Conservation (phyloP, 2,329 filamentous ascomycete species). For the Lomentospora prolificans region DNA sequence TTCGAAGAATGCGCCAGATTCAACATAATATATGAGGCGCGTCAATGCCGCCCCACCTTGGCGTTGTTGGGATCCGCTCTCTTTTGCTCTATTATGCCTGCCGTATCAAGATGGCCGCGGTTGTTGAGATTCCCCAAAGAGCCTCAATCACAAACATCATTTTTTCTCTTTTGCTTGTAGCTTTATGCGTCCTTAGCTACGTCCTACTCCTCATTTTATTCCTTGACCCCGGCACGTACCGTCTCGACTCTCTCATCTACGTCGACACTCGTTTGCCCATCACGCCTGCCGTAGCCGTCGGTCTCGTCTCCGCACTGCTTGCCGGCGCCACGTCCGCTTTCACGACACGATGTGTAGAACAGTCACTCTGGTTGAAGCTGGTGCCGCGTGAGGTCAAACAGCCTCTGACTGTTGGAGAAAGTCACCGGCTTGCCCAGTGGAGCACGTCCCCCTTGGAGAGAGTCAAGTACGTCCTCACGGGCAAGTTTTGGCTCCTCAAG, state of each 20-base stretch:
- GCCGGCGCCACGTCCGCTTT: conserved; percentile 9
- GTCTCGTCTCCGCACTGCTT: conserved; percentile 11
- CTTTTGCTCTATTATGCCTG: too few species aligned
- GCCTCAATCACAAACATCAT: too few species aligned
- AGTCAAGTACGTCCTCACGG: conserved; percentile 9
- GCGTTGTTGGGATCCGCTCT: too few species aligned
- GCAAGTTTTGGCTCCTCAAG: background rate
- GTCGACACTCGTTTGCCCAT: conserved; percentile 4
- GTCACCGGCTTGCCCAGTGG: conserved; percentile 11
- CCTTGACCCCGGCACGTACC: conserved; percentile 6
- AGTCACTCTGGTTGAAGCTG: conserved; percentile 12
- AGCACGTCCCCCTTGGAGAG: conserved; percentile 9
- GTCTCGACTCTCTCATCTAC: conserved; percentile 9
- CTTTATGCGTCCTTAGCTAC: too few species aligned
- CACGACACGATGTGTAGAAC: conserved; percentile 11
- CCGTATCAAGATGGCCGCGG: too few species aligned
- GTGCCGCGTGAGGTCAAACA: background rate
- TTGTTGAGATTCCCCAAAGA: too few species aligned
- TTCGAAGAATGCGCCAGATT: too few species aligned
- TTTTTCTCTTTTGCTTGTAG: too few species aligned
- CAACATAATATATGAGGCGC: too few species aligned
- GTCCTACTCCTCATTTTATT: conserved; percentile 12
- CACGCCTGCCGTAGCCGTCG: conserved; percentile 10
- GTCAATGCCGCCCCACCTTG: too few species aligned
- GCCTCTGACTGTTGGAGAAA: conserved; percentile 9